A percentile compares a stretch with the other conserved stretches of the same genome.
These are phyloP conservation scores for Volvox reticuliferus DNA, from an alignment of 139 green algal species.

Conservation along the genomic window DNA sequence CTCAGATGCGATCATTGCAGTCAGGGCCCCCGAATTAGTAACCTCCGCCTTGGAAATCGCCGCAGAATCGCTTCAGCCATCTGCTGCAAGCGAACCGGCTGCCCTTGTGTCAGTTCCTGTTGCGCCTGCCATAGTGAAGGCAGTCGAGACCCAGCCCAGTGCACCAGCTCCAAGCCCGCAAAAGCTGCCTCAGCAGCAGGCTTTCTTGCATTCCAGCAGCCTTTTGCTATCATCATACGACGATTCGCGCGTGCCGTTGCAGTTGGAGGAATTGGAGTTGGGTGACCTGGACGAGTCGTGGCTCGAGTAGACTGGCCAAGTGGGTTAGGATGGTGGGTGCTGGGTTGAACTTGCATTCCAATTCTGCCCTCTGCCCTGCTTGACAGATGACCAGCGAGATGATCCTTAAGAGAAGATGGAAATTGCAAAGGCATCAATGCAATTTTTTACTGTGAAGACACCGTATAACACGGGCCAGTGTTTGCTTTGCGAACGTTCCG, in stretches of 20 bases:
- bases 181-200: background rate
- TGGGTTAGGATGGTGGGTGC: background rate
- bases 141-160: background rate
- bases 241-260: conserved; percentile 3
- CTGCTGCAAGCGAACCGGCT: background rate
- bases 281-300: conserved; percentile 40
- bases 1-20: background rate
- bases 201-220: background rate
- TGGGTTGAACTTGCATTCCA: background rate
- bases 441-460: too few relatives aligned
- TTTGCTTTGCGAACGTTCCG: too few relatives aligned
- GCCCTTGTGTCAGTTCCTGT: background rate
- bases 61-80: background rate
- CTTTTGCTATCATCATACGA: conserved; percentile 12
- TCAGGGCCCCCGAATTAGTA: too few relatives aligned
- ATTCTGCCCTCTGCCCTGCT: too few relatives aligned
- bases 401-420: too few relatives aligned
- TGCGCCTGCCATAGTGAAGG: too few relatives aligned
- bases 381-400: too few relatives aligned
- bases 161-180: background rate
- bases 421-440: too few relatives aligned
- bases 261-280: conserved; percentile 37
- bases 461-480: too few relatives aligned
- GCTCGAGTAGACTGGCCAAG: background rate
- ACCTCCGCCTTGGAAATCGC: background rate